Evolutionary conservation across 176 grass and related monocot genomes (phyloP), one percentile per base, ranked within the genome.

Genomic region (Olyra latifolia): DNA sequence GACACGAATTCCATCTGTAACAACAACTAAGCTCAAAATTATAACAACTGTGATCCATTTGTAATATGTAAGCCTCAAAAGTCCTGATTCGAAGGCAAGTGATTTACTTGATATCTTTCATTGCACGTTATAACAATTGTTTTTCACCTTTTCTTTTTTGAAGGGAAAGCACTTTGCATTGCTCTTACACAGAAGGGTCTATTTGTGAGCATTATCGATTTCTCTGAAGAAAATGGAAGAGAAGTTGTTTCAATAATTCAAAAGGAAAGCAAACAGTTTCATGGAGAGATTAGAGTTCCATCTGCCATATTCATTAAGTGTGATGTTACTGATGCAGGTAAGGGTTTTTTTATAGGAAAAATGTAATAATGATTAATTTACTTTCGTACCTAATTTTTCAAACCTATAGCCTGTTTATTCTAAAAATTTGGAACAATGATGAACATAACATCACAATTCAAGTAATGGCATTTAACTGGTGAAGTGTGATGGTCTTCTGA

Each of bases 171-270:
- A 50, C 82, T 97, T 69, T 92, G 94, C 79, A 66, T 94, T 61
- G 91, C 91, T 74, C 88, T 97, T 45, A 89, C 94, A 41, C 87
- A 80, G 57, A 97, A 83, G 75, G 89, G 95, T 67, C 58, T 98
- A 41, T 92, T 62, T 80, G 89, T 98, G 58, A 94, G 87, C 23
- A 43, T 98, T 46, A 80, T 94, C 8, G 95, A 98, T 81, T 87
- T 85, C 73, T 94, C 85, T 42, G 89, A 94, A 69, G 91, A 94
- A 74, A 94, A 79, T 61, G 95, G 95, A 61, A 84, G 67, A 60
- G 87, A 94, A 87, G 88, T 89, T 39, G 74, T 59, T 59, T 63
- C 66, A 8, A 60, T 94, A 43, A 78, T 92, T 80, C 82, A 92
- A 72, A 89, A 91, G 39, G 88, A 85, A 89, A 82, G 86, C 16